Conservation (phyloP, 2,329 filamentous ascomycete species). For the Arthrinium phaeospermum region DNA sequence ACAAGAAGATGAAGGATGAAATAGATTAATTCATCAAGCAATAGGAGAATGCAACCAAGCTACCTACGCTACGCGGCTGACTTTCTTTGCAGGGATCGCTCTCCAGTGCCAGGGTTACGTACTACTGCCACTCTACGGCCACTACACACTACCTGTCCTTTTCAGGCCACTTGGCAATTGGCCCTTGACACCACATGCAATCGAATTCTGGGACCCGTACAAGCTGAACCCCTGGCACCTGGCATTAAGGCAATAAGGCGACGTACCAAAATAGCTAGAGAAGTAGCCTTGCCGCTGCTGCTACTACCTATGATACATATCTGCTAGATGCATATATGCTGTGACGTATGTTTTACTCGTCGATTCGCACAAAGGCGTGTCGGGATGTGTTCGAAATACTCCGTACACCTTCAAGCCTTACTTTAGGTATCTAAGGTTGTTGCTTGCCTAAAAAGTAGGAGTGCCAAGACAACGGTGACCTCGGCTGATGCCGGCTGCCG, state of each 20-base stretch:
- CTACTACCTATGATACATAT: background rate
- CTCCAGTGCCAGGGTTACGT: background rate
- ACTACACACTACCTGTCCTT: constrained; percentile 11
- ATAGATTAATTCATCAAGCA: constrained; percentile 1
- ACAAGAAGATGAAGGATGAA: constrained; percentile 8
- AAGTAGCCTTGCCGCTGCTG: background rate
- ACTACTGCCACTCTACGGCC: background rate
- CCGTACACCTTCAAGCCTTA: too few relatives aligned
- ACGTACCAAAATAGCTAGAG: background rate
- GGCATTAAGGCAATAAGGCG: background rate
- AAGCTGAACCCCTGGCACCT: background rate
- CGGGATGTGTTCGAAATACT: background rate
- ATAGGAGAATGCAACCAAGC: constrained; percentile 1
- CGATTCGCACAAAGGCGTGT: background rate
- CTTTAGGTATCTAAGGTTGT: too few relatives aligned
- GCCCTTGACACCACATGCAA: background rate
- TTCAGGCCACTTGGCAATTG: constrained; percentile 14
- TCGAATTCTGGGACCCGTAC: background rate
- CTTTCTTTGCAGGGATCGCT: constrained; percentile 12
- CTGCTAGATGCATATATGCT: background rate
- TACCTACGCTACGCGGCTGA: constrained; percentile 14
- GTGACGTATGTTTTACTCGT: background rate
- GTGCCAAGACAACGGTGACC: background rate
- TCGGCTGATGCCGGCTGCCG: background rate
- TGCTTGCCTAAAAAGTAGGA: background rate